Base-by-base conservation (phyloP, 257 asterid species). In the Plantago elongata region DNA sequence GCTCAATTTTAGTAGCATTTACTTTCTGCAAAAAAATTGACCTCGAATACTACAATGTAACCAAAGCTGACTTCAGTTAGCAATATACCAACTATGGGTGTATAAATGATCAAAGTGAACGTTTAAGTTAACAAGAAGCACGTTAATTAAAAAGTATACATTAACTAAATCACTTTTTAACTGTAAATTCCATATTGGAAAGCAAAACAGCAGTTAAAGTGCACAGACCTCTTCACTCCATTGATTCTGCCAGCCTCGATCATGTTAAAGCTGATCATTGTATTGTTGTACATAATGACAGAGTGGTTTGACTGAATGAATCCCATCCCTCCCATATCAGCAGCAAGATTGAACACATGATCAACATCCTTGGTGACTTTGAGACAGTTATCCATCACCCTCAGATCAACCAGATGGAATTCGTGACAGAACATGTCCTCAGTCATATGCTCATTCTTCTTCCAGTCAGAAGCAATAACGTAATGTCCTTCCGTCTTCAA, bases 251-350 rank as follows among this genome's bases (percentile, higher is more conserved):
- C 82, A 12, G 96, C 96, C 79, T 88, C 96, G 29, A 88, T 83
- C 96, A 88, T 85, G 77, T 83, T 88, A 63, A 88, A 85, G 68
- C 96, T 88, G 75, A 88, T 88, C 96, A 85, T 88, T 0, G 96
- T 85, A 68, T 88, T 88, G 77, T 88, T 88, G 57, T 88, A 88
- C 96, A 88, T 88, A 61, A 88, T 88, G 63, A 88, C 94, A 1
- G 94, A 83, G 80, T 88, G 96, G 72, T 88, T 88, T 3, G 96
- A 88, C 82, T 88, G 96, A 58, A 88, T 88, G 72, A 88, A 88
- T 11, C 96, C 96, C 96, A 85, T 88, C 14, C 94, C 96, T 48
- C 96, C 96, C 96, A 88, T 88, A 61, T 88, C 96, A 12, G 94
- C 96, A 51, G 96, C 96, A 40, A 88, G 89, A 74, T 88, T 88